Percentiles rank a stretch among this genome's conserved stretches.
These are phyloP conservation scores for Ensete ventricosum DNA, from an alignment of 176 grass and related monocot genomes.

Conservation along the genomic window DNA sequence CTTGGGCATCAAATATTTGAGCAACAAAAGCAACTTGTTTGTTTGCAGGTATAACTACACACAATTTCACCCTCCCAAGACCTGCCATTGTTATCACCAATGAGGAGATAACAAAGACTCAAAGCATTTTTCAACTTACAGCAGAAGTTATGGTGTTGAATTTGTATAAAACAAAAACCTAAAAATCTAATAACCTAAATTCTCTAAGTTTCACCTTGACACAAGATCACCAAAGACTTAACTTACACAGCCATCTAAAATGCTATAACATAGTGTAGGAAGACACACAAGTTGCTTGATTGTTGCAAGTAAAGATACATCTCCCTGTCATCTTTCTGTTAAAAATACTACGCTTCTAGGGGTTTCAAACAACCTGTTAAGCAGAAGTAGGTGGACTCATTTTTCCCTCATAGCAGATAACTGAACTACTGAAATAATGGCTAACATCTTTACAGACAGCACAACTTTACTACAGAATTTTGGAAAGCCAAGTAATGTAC, in stretches of 20 bases:
- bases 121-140: background rate
- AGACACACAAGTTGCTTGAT: background rate
- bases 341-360: background rate
- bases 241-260: background rate
- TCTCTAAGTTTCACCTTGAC: background rate
- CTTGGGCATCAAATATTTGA: too few relatives aligned
- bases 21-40: too few relatives aligned
- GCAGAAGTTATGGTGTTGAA: background rate
- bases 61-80: too few relatives aligned
- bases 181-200: background rate
- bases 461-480: conserved; percentile 1
- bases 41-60: too few relatives aligned
- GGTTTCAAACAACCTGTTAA: background rate
- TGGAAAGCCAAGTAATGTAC: conserved; percentile 26
- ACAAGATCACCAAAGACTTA: background rate
- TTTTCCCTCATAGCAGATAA: too few relatives aligned
- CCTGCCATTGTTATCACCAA: too few relatives aligned
- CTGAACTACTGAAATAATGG: background rate
- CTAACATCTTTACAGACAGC: background rate
- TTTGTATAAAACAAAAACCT: too few relatives aligned
- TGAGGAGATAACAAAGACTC: background rate
- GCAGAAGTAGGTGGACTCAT: background rate
- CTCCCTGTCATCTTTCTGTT: background rate
- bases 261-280: background rate
- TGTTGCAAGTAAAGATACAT: too few relatives aligned